Conservation (phyloP, 2,329 filamentous ascomycete species). For the Epichloe scottii region DNA sequence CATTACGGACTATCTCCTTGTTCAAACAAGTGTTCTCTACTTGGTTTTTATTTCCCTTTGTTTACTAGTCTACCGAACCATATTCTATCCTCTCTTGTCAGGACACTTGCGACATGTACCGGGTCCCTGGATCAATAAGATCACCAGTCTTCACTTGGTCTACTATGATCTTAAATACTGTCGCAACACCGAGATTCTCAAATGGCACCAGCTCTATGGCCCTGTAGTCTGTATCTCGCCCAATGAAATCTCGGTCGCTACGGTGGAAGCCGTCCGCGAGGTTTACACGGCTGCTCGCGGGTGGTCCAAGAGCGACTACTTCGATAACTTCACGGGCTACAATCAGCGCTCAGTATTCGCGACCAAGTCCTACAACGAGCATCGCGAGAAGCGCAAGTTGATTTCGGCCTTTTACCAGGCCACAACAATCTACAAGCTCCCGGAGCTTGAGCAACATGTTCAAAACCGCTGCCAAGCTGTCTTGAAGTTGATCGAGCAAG, state of each 20-base stretch:
- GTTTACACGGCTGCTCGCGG: slow-evolving; percentile 1
- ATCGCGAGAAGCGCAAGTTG: slow-evolving; percentile 3
- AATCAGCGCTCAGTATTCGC: slow-evolving; percentile 5
- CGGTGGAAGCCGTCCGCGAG: background rate
- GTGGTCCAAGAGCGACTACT: slow-evolving; percentile 7
- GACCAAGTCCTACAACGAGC: slow-evolving; percentile 5
- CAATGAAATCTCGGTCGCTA: slow-evolving; percentile 6
- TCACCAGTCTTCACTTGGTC: background rate
- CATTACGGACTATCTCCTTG: background rate
- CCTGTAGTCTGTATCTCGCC: slow-evolving; percentile 5
- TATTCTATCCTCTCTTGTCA: background rate
- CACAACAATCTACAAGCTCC: slow-evolving; percentile 5
- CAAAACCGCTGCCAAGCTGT: slow-evolving; percentile 1
- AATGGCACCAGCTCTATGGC: slow-evolving; percentile 5
- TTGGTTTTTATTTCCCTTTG: background rate
- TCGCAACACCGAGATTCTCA: slow-evolving; percentile 2
- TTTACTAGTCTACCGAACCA: background rate
- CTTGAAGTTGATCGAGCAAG: background rate
- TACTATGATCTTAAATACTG: slow-evolving; percentile 1
- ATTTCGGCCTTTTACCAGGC: slow-evolving; percentile 7
- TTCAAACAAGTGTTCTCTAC: background rate
- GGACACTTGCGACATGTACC: background rate
- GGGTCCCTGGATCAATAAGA: background rate
- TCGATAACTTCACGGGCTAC: slow-evolving; percentile 6
- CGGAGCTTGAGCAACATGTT: slow-evolving; percentile 3